These are phyloP conservation scores for Penicillium desertorum DNA, from an alignment of 495 filamentous ascomycete species.

Conservation along the genomic window DNA sequence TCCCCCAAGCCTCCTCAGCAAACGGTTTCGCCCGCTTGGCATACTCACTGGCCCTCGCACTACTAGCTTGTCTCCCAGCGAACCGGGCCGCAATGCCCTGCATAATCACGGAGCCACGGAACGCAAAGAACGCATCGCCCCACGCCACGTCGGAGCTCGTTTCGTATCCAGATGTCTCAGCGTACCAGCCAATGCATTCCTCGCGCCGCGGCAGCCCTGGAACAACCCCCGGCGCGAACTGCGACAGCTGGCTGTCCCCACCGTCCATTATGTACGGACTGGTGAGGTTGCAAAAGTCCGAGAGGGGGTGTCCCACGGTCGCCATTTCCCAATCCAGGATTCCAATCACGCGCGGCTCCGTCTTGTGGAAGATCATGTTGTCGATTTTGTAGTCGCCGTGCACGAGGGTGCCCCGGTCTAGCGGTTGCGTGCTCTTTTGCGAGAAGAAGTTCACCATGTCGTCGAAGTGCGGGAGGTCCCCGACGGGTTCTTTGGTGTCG, in stretches of 20 bases:
- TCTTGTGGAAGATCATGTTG: slow-evolving; percentile 91
- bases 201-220: slow-evolving; percentile 73
- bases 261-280: slow-evolving; percentile 62
- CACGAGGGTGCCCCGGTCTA: slow-evolving; percentile 73
- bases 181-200: slow-evolving; percentile 75
- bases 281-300: slow-evolving; percentile 78
- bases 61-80: slow-evolving; percentile 86
- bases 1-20: slow-evolving; percentile 73
- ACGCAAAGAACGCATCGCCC: slow-evolving; percentile 69
- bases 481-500: slow-evolving; percentile 72
- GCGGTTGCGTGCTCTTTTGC: slow-evolving; percentile 62
- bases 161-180: slow-evolving; percentile 67
- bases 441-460: slow-evolving; percentile 80
- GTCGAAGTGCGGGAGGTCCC: slow-evolving; percentile 76
- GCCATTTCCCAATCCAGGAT: slow-evolving; percentile 98
- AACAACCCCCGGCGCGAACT: slow-evolving; percentile 60
- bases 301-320: slow-evolving; percentile 90
- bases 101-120: slow-evolving; percentile 73
- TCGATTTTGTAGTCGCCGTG: slow-evolving; percentile 99
- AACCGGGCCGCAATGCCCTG: slow-evolving; percentile 90
- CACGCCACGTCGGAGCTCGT: slow-evolving; percentile 53
- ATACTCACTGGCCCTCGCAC: slow-evolving; percentile 73
- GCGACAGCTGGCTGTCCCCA: slow-evolving; percentile 35
- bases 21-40: slow-evolving; percentile 60
- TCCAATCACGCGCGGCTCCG: slow-evolving; percentile 83